phyloP scores from a whole-genome alignment of 306 rosid genomes.

The Cotoneaster glaucophyllus region DNA sequence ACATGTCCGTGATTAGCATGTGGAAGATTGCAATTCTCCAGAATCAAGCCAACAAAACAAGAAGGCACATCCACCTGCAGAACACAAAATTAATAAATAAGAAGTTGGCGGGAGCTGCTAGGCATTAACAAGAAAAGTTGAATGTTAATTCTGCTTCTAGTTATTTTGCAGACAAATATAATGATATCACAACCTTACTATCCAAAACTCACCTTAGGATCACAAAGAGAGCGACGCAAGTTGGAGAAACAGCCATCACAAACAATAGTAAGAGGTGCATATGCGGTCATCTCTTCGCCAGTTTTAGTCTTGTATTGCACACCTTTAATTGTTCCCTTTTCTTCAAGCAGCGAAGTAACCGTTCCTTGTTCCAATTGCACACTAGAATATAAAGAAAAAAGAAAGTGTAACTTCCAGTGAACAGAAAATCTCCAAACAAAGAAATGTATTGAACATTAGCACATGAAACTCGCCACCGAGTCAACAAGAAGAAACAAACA shows the following conservation, averaged over 20 bases:
- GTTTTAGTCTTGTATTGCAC: constrained; percentile 71
- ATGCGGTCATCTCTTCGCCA: constrained; percentile 56
- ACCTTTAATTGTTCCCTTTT: constrained; percentile 72
- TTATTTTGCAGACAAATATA: constrained; percentile 7
- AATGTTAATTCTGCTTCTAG: neutral
- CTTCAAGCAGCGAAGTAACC: constrained; percentile 85
- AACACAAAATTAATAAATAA: constrained; percentile 9
- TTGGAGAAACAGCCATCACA: constrained; percentile 98
- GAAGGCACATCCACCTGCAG: constrained; percentile 89
- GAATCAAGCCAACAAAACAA: constrained; percentile 77
- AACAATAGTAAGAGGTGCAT: constrained; percentile 83
- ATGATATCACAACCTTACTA: neutral
- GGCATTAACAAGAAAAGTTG: neutral
- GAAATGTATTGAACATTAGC: neutral
- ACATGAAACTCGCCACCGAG: neutral
- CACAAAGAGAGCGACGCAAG: constrained; percentile 84
- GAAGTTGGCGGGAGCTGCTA: neutral
- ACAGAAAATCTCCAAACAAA: constrained; percentile 7
- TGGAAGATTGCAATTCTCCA: constrained; percentile 92
- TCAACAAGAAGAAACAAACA: neutral
- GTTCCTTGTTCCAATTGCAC: constrained; percentile 82
- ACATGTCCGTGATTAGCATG: constrained; percentile 85
- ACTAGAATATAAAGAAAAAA: constrained; percentile 26
- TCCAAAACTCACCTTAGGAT: constrained; percentile 59
- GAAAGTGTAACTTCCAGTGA: neutral